Conservation (phyloP, 306 rosid genomes). For the Morella rubra region DNA sequence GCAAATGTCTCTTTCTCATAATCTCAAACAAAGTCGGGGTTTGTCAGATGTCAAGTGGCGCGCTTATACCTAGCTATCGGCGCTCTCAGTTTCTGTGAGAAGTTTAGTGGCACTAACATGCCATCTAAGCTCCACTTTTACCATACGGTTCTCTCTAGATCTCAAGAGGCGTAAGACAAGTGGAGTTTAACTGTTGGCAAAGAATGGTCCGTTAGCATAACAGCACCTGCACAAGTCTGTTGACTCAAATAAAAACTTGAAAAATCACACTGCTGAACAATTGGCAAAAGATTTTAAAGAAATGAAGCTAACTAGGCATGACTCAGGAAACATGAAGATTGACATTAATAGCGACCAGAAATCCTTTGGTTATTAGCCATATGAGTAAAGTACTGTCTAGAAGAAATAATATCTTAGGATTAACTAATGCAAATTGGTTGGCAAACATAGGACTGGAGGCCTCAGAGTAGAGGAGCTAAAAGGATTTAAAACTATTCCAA, state of each 20-base stretch:
- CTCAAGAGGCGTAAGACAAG: too few relatives aligned
- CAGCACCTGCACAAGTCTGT: slow-evolving; percentile 88
- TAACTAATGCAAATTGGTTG: background rate
- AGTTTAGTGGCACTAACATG: too few relatives aligned
- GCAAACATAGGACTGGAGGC: background rate
- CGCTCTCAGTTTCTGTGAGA: too few relatives aligned
- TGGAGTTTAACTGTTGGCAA: too few relatives aligned
- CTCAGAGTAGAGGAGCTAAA: background rate
- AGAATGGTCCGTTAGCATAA: slow-evolving; percentile 75
- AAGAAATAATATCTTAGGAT: background rate
- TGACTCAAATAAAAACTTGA: slow-evolving; percentile 2
- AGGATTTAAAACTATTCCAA: too few relatives aligned
- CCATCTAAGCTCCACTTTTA: too few relatives aligned
- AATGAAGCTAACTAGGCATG: background rate
- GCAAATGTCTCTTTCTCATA: too few relatives aligned
- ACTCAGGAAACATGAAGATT: too few relatives aligned
- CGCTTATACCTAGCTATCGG: too few relatives aligned
- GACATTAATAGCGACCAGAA: background rate
- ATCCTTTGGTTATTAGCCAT: background rate
- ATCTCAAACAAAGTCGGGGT: too few relatives aligned
- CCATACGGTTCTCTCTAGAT: too few relatives aligned
- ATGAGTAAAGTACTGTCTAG: background rate
- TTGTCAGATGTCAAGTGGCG: too few relatives aligned
- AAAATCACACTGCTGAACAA: background rate
- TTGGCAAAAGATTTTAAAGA: background rate